Conservation (phyloP, 2,329 filamentous ascomycete species). For the Stagonosporopsis vannaccii region DNA sequence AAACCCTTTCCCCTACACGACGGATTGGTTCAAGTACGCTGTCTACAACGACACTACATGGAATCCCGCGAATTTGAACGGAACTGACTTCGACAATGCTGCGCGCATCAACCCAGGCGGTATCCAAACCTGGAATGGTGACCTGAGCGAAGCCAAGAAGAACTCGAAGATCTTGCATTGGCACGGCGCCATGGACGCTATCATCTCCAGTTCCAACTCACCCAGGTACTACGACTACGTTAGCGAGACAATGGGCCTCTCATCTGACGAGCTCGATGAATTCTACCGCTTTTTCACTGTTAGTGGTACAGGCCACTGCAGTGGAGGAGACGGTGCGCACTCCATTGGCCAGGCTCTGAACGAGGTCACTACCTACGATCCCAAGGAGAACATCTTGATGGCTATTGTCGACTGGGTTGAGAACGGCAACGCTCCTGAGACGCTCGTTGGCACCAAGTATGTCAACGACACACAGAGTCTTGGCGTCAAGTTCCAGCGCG, state of each 20-base stretch:
- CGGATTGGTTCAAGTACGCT: conserved; percentile 59
- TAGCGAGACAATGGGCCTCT: conserved; percentile 51
- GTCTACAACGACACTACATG: conserved; percentile 56
- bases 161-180: conserved; percentile 58
- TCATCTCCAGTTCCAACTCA: conserved; percentile 56
- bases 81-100: conserved; percentile 52
- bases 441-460: conserved; percentile 41
- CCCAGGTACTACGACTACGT: conserved; percentile 60
- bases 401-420: conserved; percentile 59
- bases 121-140: conserved; percentile 53
- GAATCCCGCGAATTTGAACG: conserved; percentile 49
- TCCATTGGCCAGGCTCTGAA: conserved; percentile 40
- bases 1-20: conserved; percentile 52
- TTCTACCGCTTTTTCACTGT: conserved; percentile 62
- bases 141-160: conserved; percentile 46
- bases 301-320: conserved; percentile 62
- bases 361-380: conserved; percentile 39
- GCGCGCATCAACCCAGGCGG: conserved; percentile 47
- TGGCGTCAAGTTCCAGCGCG: conserved; percentile 44
- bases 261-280: conserved; percentile 46
- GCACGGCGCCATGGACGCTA: conserved; percentile 54
- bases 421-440: conserved; percentile 52
- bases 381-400: conserved; percentile 56
- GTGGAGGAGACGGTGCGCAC: conserved; percentile 56
- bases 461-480: conserved; percentile 37